Base-by-base conservation (phyloP, 2,329 filamentous ascomycete genomes). In the Fusarium nanum region DNA sequence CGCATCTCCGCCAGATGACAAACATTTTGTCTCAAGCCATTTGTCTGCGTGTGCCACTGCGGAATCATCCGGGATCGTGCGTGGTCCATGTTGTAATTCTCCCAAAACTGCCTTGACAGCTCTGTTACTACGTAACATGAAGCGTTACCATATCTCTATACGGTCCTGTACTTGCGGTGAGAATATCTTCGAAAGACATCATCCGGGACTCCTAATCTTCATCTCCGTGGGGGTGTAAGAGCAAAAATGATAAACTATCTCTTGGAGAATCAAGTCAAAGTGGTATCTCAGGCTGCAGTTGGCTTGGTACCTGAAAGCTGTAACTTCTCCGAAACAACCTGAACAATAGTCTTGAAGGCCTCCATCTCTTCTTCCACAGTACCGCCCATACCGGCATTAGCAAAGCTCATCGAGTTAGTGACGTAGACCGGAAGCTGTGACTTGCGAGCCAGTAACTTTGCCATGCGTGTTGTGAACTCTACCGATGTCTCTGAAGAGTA, bases 331-430 rank as follows among this genome's bases (percentile, higher is more conserved):
- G 80, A 68, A 22, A 94, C 87, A 48, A 92, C 88, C 62, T 92
- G 87, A 32, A 94, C 89, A 42, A 97, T 89, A 69, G 86, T 87
- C 75, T 88, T 89, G 74, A 98, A 91, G 0, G 92, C 93, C 76
- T 95, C 93, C 89, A 98, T 94, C 82, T 98, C 95, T 83, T 98
- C 96, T 77, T 98, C 94, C 9, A 95, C 89, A 0, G 89, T 92
- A 22, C 93, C 92, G 12, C 93, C 93, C 75, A 94, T 87, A 3
- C 91, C 92, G 8, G 90, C 87, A 75, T 86, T 89, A 16, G 88
- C 87, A 68, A 98, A 89, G 71, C 91, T 93, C 75, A 97, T 89
- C 34, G 94, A 97, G 77, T 93, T 97, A 23, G 93, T 93, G 20
- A 98, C 93, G 78, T 98, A 98, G n/a, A 93, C 90, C 1, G 94